A percentile compares a stretch with the other conserved stretches of the same genome.
phyloP scores from a whole-genome alignment of 2,329 filamentous ascomycete species.

The Calonectria honghensis region DNA sequence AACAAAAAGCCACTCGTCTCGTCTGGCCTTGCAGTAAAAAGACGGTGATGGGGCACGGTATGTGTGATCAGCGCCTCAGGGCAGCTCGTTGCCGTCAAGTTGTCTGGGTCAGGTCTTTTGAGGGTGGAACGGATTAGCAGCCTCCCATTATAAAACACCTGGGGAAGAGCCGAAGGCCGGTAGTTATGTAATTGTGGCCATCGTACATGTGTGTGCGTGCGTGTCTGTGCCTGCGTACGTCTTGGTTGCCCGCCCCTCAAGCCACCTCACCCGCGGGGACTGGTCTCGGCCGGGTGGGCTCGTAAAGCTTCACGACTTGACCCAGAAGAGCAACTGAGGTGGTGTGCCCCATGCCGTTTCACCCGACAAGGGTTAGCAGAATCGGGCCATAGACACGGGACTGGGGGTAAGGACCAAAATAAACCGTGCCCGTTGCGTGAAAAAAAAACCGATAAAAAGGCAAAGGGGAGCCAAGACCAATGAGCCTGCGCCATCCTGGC shows the following conservation, averaged over 20 bases:
- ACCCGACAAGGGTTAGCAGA: constrained; percentile 12
- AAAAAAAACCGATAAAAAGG: constrained; percentile 29
- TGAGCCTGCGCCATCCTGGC: constrained; percentile 28
- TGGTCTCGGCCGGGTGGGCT: constrained; percentile 20
- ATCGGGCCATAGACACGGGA: constrained; percentile 25
- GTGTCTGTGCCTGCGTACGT: constrained; percentile 20
- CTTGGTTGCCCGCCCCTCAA: constrained; percentile 21
- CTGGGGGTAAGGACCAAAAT: not conserved
- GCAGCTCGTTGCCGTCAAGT: constrained; percentile 15
- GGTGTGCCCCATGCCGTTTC: constrained; percentile 21
- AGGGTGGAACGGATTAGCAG: constrained; percentile 20
- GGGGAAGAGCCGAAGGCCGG: constrained; percentile 35
- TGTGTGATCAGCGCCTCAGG: constrained; percentile 17
- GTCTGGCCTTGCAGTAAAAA: constrained; percentile 2
- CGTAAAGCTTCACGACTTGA: constrained; percentile 26
- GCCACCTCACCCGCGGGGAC: constrained; percentile 33
- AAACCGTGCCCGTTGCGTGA: constrained; percentile 22
- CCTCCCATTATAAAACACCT: constrained; percentile 29
- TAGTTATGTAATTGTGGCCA: constrained; percentile 31
- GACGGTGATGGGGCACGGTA: constrained; percentile 7
- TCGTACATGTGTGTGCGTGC: constrained; percentile 18
- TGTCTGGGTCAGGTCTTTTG: constrained; percentile 12
- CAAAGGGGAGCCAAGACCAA: constrained; percentile 14
- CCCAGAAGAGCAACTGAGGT: constrained; percentile 24
- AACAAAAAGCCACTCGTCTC: constrained; percentile 16